phyloP scores from a whole-genome alignment of 805 yeast species.

The Vanderwaltozyma tropicalis region DNA sequence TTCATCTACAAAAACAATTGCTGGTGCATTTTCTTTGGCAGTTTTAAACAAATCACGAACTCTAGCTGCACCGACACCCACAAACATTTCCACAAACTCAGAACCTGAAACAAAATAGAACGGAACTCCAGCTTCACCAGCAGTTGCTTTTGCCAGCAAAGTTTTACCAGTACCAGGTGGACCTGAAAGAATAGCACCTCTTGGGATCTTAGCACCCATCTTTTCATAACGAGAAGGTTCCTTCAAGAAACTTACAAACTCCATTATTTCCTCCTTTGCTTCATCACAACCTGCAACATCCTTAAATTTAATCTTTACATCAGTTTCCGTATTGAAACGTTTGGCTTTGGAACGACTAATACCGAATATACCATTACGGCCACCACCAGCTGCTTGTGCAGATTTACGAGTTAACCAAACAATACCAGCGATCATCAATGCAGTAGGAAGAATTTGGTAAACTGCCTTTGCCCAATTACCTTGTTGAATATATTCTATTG shows the following conservation, averaged over 20 bases:
- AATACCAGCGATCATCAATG: slow-evolving; percentile 78
- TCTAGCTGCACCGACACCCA: slow-evolving; percentile 92
- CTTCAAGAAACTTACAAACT: slow-evolving; percentile 81
- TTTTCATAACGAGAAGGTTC: slow-evolving; percentile 76
- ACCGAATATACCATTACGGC: slow-evolving; percentile 60
- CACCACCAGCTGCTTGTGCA: slow-evolving; percentile 36
- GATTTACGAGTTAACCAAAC: slow-evolving; percentile 70
- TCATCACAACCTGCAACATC: slow-evolving; percentile 95
- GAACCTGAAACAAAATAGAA: slow-evolving; percentile 87
- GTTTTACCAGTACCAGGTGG: slow-evolving; percentile 98
- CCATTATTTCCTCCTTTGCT: slow-evolving; percentile 92
- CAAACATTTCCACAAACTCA: slow-evolving; percentile 94
- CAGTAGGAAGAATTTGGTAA: slow-evolving; percentile 78
- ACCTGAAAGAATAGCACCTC: slow-evolving; percentile 90
- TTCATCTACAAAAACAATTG: slow-evolving; percentile 86
- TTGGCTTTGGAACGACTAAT: slow-evolving; percentile 79
- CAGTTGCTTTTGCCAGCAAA: slow-evolving; percentile 84
- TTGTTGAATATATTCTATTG: slow-evolving; percentile 68
- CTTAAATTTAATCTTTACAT: slow-evolving; percentile 73
- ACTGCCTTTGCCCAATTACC: slow-evolving; percentile 55
- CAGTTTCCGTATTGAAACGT: slow-evolving; percentile 82
- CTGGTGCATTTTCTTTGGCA: slow-evolving; percentile 83
- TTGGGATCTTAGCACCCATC: slow-evolving; percentile 87
- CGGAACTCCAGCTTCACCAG: slow-evolving; percentile 95
- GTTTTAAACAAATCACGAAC: slow-evolving; percentile 87